Evolutionary conservation across 2,329 filamentous ascomycete species (phyloP).

Genomic region (Stagonosporopsis tanaceti): DNA sequence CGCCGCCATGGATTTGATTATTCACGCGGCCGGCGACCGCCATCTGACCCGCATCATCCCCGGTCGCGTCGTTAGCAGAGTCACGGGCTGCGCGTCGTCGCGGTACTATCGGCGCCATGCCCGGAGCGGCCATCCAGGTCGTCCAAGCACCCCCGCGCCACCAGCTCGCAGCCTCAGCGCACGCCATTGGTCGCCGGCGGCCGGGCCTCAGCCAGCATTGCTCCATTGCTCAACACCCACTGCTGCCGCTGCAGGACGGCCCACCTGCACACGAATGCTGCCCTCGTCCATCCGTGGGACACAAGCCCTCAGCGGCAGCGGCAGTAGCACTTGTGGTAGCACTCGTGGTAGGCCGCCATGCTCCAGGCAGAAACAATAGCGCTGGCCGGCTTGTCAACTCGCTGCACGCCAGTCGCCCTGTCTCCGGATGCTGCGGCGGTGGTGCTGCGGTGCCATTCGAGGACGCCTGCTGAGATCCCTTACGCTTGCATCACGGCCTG

Average conservation of each 20-base stretch:
- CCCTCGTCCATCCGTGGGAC: slow-evolving; percentile 18
- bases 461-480: slow-evolving; percentile 22
- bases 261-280: slow-evolving; percentile 19
- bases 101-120: slow-evolving; percentile 9
- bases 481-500: slow-evolving; percentile 30
- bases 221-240: slow-evolving; percentile 8
- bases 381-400: slow-evolving; percentile 32
- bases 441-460: slow-evolving; percentile 14
- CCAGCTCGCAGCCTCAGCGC: slow-evolving; percentile 20
- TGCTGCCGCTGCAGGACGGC: slow-evolving; percentile 12
- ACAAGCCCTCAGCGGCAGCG: neutral
- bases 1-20: slow-evolving; percentile 25
- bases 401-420: slow-evolving; percentile 24
- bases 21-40: slow-evolving; percentile 26
- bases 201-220: slow-evolving; percentile 8
- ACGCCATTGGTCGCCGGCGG: slow-evolving; percentile 12
- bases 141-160: neutral
- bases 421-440: slow-evolving; percentile 8
- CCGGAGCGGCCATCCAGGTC: slow-evolving; percentile 13
- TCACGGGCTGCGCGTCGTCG: slow-evolving; percentile 12
- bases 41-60: slow-evolving; percentile 33
- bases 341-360: slow-evolving; percentile 11
- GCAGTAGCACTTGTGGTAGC: too few species aligned
- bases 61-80: slow-evolving; percentile 14
- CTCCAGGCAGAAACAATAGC: slow-evolving; percentile 32